Evolutionary conservation across 768 basidiomycete species (phyloP), one percentile per base, ranked within the genome.

Genomic region (Crassisporium funariophilum): DNA sequence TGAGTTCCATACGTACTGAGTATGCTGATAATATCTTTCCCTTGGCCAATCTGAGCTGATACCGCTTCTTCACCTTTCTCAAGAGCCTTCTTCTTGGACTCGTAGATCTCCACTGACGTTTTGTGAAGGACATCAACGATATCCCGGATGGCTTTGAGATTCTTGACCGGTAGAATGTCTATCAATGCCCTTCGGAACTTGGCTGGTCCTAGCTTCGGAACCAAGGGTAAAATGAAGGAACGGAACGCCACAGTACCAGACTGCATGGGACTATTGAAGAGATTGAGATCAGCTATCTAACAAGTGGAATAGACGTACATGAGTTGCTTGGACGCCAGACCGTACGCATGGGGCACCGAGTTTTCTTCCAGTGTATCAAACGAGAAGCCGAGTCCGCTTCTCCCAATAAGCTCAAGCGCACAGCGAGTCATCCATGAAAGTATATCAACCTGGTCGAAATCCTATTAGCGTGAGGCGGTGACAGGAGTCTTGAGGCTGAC

Each of bases 11-110:
- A 55, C 73, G 27, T 53, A 79, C 78, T 57, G 9, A 78, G 58
- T 21, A 76, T 63, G 44, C 71, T 78, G 52, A 78, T 71, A 15
- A 79, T 65, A 51, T 79, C 77, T 44, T 73, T 74, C 13, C 74
- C 73, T 46, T 65, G 60, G 9, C 65, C 69, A 22, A 72, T 62
- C 44, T 72, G 64, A 13, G 50, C 53, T 10, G 58, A 47, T 2
- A 69, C 53, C 2, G 61, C 67, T 17, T 65, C 62, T 23, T 72
- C 69, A 13, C 70, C 68, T 24, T 58, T 59, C 12, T 51, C 52
- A 4, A 76, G 41, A 5, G 68, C 60, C 16, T 56, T 55, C 50
- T 68, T 71, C 60, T 74, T 75, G 21, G 54, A 56, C n/a, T 62
- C 45, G 21, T 68, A 69, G 4, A 79, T 69, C 16, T 66, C 54